These are phyloP conservation scores for Lactarius deliciosus DNA, from an alignment of 768 basidiomycete genomes.

Conservation along the genomic window DNA sequence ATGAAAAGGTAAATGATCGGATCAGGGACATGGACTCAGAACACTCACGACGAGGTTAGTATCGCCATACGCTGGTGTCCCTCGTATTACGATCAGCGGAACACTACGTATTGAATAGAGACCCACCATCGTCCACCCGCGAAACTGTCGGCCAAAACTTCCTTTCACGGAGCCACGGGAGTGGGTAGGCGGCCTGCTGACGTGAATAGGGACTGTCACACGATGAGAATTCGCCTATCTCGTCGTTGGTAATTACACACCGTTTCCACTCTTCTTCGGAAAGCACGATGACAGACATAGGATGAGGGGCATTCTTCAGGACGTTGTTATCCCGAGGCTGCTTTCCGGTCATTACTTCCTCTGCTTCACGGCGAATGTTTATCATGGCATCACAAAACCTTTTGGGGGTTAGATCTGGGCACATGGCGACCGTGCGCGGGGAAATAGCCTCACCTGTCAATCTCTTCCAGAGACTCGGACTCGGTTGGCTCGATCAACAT, in stretches of 20 bases:
- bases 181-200: conserved; percentile 86
- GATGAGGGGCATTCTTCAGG: conserved; percentile 92
- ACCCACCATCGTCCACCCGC: conserved; percentile 88
- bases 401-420: not conserved
- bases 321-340: conserved; percentile 92
- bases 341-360: conserved; percentile 81
- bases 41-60: conserved; percentile 78
- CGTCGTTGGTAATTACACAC: conserved; percentile 41
- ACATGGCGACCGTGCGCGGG: not conserved
- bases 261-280: conserved; percentile 84
- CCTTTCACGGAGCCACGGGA: conserved; percentile 76
- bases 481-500: conserved; percentile 99
- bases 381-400: conserved; percentile 99
- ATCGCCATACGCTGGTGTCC: conserved; percentile 78
- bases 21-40: not conserved
- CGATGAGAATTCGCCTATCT: conserved; percentile 20
- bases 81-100: conserved; percentile 20
- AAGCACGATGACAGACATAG: conserved; percentile 68
- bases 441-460: conserved; percentile 61
- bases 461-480: conserved; percentile 89
- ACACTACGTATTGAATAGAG: not conserved
- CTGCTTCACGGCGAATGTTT: conserved; percentile 86
- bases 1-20: conserved; percentile 22
- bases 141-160: conserved; percentile 98
- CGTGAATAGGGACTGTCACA: conserved; percentile 78